Conservation (phyloP, 768 basidiomycete species). For the Termitomyces bulborhizus region DNA sequence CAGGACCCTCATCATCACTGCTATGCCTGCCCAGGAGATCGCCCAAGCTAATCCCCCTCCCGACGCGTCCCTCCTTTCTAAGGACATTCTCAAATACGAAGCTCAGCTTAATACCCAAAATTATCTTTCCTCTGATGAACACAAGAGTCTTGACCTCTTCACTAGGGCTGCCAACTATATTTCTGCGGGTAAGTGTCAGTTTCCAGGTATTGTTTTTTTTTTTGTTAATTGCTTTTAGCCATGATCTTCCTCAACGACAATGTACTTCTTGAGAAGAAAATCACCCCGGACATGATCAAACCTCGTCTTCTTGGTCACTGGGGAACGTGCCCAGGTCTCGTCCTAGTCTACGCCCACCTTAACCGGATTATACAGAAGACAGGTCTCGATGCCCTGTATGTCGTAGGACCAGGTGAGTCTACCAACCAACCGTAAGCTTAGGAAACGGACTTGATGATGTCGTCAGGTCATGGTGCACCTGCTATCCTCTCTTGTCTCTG, state of each 20-base stretch:
- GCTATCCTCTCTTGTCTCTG: slow-evolving; percentile 82
- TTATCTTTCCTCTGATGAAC: slow-evolving; percentile 44
- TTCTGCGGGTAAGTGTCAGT: slow-evolving; percentile 47
- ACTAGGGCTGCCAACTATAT: slow-evolving; percentile 64
- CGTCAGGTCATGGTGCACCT: slow-evolving; percentile 74
- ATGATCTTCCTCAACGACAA: slow-evolving; percentile 84
- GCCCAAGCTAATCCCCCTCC: slow-evolving; percentile 63
- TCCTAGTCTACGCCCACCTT: slow-evolving; percentile 66
- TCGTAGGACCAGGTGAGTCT: slow-evolving; percentile 67
- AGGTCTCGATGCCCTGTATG: slow-evolving; percentile 59
- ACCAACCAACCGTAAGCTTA: not conserved
- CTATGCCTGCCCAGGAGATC: slow-evolving; percentile 52
- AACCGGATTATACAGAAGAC: slow-evolving; percentile 58
- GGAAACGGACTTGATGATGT: not conserved
- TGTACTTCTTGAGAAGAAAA: slow-evolving; percentile 53
- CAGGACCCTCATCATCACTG: not conserved
- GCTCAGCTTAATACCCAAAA: slow-evolving; percentile 42
- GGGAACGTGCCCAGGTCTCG: slow-evolving; percentile 79
- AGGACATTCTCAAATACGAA: slow-evolving; percentile 42
- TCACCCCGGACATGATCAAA: slow-evolving; percentile 71
- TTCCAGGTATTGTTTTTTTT: not conserved
- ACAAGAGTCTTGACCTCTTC: slow-evolving; percentile 46
- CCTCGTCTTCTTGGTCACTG: slow-evolving; percentile 76
- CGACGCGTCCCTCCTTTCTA: slow-evolving; percentile 62
- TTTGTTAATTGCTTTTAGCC: slow-evolving; percentile 30